Evolutionary conservation across 2,329 filamentous ascomycete species (phyloP), one percentile per base, ranked within the genome.

Genomic region (Botryotinia calthae): DNA sequence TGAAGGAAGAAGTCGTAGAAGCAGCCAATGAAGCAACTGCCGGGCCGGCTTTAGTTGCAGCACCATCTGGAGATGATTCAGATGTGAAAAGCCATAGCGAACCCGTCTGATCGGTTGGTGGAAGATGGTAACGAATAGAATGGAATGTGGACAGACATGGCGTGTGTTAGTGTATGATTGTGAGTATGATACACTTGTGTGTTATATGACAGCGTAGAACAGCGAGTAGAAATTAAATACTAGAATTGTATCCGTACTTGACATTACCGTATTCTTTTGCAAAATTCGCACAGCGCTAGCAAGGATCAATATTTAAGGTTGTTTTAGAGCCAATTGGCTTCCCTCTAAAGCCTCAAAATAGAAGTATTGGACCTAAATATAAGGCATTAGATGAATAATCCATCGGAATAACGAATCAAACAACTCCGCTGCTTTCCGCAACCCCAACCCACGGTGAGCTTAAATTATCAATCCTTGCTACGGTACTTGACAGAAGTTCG

Each of bases 81-180:
- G 34, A 54, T 42, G 14, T 28, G 28, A 42, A 56, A 67, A 67
- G 48, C 48, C 65, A 56, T 12, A 37, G 16, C 37, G 18, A 42
- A 42, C 25, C 64, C 65, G 48, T 67, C 65, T 67, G 37, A 56
- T 20, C 9, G 65, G 65, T 67, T 10, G 40, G 40, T 42, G 48
- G 48, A 40, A 56, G 25, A 28, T 40, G 65, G 37, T n/a, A 42
- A 48, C 65, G 34, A 67, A 67, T 67, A 6, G 37, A 18, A 67
- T 14, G 48, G 16, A 18, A 40, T n/a, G 34, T 67, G 48, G 34
- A 67, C 18, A 67, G 34, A 56, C 34, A 67, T 67, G 48, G 65
- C 65, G 25, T 54, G 18, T 42, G 31, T 66, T 37, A 14, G 64
- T 51, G 20, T 16, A 25, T n/a, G 28, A 12, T 37, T 18, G 14